phyloP scores from a whole-genome alignment of 78 protist genomes.

The Capsaspora owczarzaki region DNA sequence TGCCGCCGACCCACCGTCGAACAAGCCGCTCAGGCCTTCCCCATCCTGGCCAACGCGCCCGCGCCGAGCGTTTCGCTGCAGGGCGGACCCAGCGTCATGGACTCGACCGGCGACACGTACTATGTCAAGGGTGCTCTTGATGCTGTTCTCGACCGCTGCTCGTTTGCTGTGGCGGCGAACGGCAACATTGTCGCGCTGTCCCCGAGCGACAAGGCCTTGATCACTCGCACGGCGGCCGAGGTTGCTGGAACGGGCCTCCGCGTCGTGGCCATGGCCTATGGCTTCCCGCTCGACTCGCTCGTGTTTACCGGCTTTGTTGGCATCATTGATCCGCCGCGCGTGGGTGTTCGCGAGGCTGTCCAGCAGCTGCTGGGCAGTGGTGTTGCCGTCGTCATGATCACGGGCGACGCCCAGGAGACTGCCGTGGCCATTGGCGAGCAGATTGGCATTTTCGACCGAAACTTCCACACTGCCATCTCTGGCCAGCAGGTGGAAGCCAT shows the following conservation, averaged over 20 bases:
- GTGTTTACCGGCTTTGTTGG: conserved; percentile 46
- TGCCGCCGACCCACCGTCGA: neutral
- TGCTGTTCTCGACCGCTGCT: conserved; percentile 51
- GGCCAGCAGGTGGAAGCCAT: conserved; percentile 17
- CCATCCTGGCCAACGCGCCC: too few species aligned
- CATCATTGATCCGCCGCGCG: conserved; percentile 69
- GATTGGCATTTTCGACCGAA: conserved; percentile 15
- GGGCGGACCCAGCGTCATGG: too few species aligned
- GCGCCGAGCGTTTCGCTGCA: too few species aligned
- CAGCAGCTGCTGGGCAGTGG: conserved; percentile 25
- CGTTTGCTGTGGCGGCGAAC: too few species aligned
- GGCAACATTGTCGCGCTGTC: too few species aligned
- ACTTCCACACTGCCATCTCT: neutral
- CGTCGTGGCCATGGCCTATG: conserved; percentile 27
- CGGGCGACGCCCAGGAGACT: conserved; percentile 39
- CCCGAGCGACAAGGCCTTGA: too few species aligned
- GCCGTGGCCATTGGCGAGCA: conserved; percentile 24
- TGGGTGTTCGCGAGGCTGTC: conserved; percentile 46
- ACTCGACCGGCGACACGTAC: too few species aligned
- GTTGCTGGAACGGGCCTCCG: conserved; percentile 4
- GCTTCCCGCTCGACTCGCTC: conserved; percentile 6
- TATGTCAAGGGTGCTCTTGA: conserved; percentile 87
- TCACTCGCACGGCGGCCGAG: neutral
- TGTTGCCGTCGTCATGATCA: conserved; percentile 59
- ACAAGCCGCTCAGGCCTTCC: too few species aligned